A percentile compares a stretch with the other conserved stretches of the same genome.
Evolutionary conservation across 1,284 basidiomycete genomes (phyloP).

Genomic region (Polyporus tsugae): DNA sequence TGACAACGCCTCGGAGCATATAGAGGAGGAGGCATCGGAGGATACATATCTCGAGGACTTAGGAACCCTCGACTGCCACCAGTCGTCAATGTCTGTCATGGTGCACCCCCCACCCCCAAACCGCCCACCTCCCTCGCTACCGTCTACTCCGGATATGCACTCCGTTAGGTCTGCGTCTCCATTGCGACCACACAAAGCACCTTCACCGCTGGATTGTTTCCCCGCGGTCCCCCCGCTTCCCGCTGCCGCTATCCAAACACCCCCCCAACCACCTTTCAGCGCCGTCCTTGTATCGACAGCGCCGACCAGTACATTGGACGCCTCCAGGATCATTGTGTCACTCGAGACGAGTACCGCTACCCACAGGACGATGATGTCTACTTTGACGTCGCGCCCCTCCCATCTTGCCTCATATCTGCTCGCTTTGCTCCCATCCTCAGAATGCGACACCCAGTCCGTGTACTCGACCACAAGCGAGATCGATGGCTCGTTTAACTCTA

Average conservation of each 20-base stretch:
- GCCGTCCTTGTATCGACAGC: constrained; percentile 71
- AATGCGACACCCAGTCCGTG: constrained; percentile 57
- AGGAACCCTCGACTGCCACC: constrained; percentile 28
- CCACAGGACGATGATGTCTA: constrained; percentile 68
- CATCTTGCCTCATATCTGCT: constrained; percentile 65
- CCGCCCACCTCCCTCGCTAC: constrained; percentile 31
- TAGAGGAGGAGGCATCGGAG: constrained; percentile 30
- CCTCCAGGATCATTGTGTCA: constrained; percentile 69
- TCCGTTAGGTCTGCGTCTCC: constrained; percentile 29
- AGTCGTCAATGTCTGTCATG: constrained; percentile 48
- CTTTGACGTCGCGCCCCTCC: constrained; percentile 73
- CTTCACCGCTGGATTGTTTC: constrained; percentile 46
- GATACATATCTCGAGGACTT: constrained; percentile 24
- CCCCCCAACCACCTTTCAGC: constrained; percentile 62
- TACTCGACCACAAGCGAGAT: constrained; percentile 42
- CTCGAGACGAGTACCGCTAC: constrained; percentile 75
- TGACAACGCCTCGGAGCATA: constrained; percentile 32
- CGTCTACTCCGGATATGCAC: constrained; percentile 32
- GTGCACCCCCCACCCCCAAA: constrained; percentile 45
- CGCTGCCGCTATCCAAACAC: constrained; percentile 43
- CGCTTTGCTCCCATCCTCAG: constrained; percentile 51
- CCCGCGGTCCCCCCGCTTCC: constrained; percentile 49
- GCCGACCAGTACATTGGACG: constrained; percentile 56
- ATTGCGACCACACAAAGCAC: constrained; percentile 51
- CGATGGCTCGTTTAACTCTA: constrained; percentile 50